phyloP scores from a whole-genome alignment of 345 rosid species.

The Schrenkiella parvula region DNA sequence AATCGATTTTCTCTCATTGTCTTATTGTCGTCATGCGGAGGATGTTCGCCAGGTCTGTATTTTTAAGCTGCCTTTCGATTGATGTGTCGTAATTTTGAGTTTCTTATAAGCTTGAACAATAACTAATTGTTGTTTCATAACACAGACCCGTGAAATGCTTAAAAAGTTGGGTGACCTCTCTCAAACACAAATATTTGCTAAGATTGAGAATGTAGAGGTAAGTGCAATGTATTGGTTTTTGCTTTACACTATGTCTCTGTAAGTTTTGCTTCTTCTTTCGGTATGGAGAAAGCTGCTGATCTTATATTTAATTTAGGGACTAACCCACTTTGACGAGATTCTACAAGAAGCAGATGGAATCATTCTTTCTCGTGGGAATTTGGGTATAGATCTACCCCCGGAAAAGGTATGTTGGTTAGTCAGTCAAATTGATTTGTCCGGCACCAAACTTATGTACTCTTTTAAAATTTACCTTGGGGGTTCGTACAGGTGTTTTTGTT shows the following conservation, averaged over 20 bases:
- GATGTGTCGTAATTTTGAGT: neutral
- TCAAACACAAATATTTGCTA: constrained; percentile 93
- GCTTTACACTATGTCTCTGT: neutral
- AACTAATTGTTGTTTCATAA: constrained; percentile 11
- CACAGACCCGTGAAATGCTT: constrained; percentile 83
- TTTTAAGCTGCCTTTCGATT: neutral
- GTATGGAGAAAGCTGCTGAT: neutral
- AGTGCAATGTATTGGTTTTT: constrained; percentile 5
- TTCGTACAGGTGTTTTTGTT: constrained; percentile 74
- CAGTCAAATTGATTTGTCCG: neutral
- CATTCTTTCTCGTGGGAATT: constrained; percentile 95
- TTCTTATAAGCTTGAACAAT: neutral
- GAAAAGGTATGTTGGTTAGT: constrained; percentile 64
- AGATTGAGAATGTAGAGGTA: constrained; percentile 93
- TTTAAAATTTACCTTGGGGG: neutral
- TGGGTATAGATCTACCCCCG: constrained; percentile 97
- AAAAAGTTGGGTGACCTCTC: constrained; percentile 73
- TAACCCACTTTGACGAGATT: constrained; percentile 95
- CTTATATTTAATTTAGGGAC: constrained; percentile 46
- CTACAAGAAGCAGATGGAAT: constrained; percentile 98
- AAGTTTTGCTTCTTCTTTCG: neutral
- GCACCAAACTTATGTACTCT: neutral
- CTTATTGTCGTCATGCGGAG: constrained; percentile 91
- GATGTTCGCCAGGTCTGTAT: constrained; percentile 78
- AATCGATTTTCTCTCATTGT: constrained; percentile 91